Evolutionary conservation across 805 yeast species (phyloP).

Genomic region (Naumovozyma dairenensis): DNA sequence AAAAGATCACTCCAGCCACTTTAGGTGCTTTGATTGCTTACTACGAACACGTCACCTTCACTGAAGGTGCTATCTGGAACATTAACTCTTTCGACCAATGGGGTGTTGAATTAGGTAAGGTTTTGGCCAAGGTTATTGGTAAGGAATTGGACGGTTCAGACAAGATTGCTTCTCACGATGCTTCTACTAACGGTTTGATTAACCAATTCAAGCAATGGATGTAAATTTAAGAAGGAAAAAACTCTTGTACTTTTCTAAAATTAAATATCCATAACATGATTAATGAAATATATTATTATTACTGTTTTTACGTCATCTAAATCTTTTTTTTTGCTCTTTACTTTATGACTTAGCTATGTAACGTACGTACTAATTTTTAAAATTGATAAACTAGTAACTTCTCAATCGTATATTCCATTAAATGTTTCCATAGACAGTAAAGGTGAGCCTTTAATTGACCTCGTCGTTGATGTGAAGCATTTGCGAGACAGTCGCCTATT

Average conservation of each 20-base stretch:
- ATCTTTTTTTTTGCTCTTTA: background rate
- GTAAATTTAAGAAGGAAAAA: constrained; percentile 9
- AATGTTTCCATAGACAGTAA: no score
- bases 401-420: no score
- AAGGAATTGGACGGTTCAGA: constrained; percentile 64
- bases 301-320: background rate
- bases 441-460: no score
- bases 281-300: constrained; percentile 1
- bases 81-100: constrained; percentile 99
- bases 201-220: constrained; percentile 91
- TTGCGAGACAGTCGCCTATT: no score
- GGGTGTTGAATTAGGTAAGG: constrained; percentile 99
- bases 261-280: background rate
- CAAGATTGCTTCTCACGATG: constrained; percentile 65
- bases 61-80: constrained; percentile 99
- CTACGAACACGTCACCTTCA: constrained; percentile 95
- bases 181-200: constrained; percentile 84
- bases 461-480: no score
- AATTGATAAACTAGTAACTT: no score
- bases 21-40: constrained; percentile 94
- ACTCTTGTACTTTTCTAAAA: background rate
- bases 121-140: constrained; percentile 90
- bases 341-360: constrained; percentile 1
- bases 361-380: constrained; percentile 1
- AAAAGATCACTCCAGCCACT: constrained; percentile 92